Base-by-base conservation (phyloP, 345 rosid species). In the Pistacia atlantica region DNA sequence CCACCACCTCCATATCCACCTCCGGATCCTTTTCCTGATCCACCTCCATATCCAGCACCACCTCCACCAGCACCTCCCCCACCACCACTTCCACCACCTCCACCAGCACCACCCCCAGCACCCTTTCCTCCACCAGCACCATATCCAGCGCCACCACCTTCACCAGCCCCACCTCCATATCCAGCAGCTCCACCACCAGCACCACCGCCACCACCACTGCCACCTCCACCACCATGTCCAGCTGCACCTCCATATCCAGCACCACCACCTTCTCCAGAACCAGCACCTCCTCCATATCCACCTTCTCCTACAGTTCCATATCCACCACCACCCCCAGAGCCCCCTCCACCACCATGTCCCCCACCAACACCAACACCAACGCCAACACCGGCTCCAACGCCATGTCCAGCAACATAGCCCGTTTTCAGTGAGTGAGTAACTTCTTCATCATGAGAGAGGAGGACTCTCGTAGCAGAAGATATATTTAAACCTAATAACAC, bases 401-500 rank as follows among this genome's bases (percentile, higher is more conserved):
- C 84, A 48, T 45, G 37, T 18, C 69, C 79, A 46, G 49, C 38
- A 33, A 80, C 83, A 48, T 59, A 22, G 25, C 75, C 78, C 18
- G n/a, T 37, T 38, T 45, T 66, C 10, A 52, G 48, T 28, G 62
- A 17, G 49, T 74, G 78, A 58, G 78, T 71, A 28, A 73, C 75
- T 8, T 65, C 54, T 80, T 73, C 83, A n/a, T 79, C 85, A 67
- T 65, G 25, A 35, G 78, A 78, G 56, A 86, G 80, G 54, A 88
- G 86, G 46, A 75, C 65, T 77, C 89, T 81, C 20, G 78, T 64
- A 11, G 87, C 88, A 11, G 87, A 80, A 72, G 81, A 78, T n/a
- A 84, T 20, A 12, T 82, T 84, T n/a, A 88, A 25, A 55, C 81
- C 80, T 57, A 86, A 35, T 71, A 85, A 35, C 46, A 86, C 71